Percentiles rank a stretch among this genome's conserved stretches.
Conservation (phyloP, 2,329 filamentous ascomycete species). For the Botrytis elliptica region DNA sequence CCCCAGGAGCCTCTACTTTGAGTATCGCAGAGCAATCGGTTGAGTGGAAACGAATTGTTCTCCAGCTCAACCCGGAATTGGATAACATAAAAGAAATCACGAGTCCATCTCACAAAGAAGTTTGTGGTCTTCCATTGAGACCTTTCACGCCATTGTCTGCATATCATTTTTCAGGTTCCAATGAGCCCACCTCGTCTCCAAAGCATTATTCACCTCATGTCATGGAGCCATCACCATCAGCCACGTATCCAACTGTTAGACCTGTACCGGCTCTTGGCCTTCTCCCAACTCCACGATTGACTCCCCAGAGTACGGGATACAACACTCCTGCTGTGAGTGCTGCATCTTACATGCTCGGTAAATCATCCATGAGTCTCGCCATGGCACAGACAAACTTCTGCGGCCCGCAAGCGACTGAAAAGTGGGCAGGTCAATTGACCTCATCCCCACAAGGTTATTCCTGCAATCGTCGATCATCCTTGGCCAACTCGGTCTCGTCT, state of each 20-base stretch:
- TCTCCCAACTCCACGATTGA: constrained; percentile 58
- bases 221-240: constrained; percentile 51
- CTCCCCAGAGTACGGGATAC: constrained; percentile 54
- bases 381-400: constrained; percentile 53
- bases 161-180: constrained; percentile 41
- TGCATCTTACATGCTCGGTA: constrained; percentile 50
- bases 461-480: constrained; percentile 57
- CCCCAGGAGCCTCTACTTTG: constrained; percentile 45
- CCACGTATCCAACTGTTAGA: constrained; percentile 47
- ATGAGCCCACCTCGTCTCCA: constrained; percentile 45
- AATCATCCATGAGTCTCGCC: constrained; percentile 59
- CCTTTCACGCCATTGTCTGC: constrained; percentile 47
- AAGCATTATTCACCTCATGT: constrained; percentile 45
- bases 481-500: constrained; percentile 61
- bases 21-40: constrained; percentile 33
- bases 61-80: constrained; percentile 55
- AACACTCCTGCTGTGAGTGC: constrained; percentile 61
- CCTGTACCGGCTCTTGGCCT: constrained; percentile 54
- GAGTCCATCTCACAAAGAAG: constrained; percentile 30
- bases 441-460: constrained; percentile 54
- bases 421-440: constrained; percentile 48
- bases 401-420: constrained; percentile 52
- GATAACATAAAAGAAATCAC: constrained; percentile 56
- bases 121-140: constrained; percentile 27
- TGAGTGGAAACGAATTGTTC: constrained; percentile 59